phyloP scores from a whole-genome alignment of 1,284 basidiomycete species.

The Hymenochaete sp. region DNA sequence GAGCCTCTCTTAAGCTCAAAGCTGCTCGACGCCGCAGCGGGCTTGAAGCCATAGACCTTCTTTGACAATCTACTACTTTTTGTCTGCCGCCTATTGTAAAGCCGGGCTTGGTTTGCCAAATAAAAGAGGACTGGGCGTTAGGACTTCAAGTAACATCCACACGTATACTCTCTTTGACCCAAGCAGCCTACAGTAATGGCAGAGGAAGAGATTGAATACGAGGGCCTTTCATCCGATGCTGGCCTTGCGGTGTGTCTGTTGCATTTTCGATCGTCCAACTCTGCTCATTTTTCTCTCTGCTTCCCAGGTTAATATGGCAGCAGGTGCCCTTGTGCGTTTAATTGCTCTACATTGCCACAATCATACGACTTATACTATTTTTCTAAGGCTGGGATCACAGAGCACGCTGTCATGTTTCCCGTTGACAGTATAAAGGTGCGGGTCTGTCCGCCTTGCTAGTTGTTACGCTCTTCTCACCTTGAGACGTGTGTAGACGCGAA shows the following conservation, averaged over 20 bases:
- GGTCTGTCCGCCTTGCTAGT: no score
- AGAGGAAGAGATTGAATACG: conserved; percentile 62
- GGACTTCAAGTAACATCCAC: no score
- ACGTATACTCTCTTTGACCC: not conserved
- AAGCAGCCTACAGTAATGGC: conserved; percentile 21
- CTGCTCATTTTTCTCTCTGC: conserved; percentile 9
- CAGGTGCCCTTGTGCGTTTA: conserved; percentile 80
- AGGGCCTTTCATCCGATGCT: conserved; percentile 67
- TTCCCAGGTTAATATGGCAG: conserved; percentile 89
- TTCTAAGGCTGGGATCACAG: conserved; percentile 88
- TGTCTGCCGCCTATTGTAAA: not conserved
- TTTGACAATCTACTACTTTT: no score
- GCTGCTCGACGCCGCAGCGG: no score
- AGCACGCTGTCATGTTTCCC: conserved; percentile 99
- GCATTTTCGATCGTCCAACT: no score
- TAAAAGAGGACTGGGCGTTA: no score
- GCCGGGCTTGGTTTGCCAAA: no score
- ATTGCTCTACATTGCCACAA: conserved; percentile 5
- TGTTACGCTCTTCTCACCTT: conserved; percentile 5
- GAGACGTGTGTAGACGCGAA: conserved; percentile 68
- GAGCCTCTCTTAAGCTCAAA: no score
- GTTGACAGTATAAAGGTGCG: conserved; percentile 95
- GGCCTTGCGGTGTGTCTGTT: conserved; percentile 52
- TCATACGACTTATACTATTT: not conserved
- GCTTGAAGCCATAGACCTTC: no score